Base-by-base conservation (phyloP, 306 rosid species). In the Lablab purpureus region DNA sequence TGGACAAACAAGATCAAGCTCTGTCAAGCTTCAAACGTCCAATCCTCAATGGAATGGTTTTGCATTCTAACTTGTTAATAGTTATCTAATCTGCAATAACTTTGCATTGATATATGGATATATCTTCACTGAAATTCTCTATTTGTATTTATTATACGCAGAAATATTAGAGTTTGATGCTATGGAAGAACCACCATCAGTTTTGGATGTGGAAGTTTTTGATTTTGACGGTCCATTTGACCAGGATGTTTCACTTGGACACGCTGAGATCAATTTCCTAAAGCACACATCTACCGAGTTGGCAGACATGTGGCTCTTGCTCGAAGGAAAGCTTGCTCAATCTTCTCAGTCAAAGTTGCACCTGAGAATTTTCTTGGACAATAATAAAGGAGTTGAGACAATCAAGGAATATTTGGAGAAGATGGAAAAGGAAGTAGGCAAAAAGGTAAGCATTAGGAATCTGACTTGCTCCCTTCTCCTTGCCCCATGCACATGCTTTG, bases 361-460 rank as follows among this genome's bases (percentile, higher is more conserved):
- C 74, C 83, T 95, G 85, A 91, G 99, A 83, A 89, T 92, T 67
- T 95, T 92, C 77, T 71, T 95, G 86, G 95, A 95, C 73, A 92
- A 95, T 32, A 77, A 84, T 15, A 93, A 90, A 28, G 99, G 97
- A 68, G 89, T 75, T n/a, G 97, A 91, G 86, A 87, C 89, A 50
- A 88, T 95, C 30, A 89, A 87, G 87, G 97, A 93, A 18, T 95
- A 92, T 74, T 86, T 95, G 87, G 88, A 82, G 67, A 95, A 87
- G 92, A 91, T 87, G 90, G 99, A 87, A 83, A 95, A 90, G 84
- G 99, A 95, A 88, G 98, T 95, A n/a, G 99, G 99, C 64, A 95
- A 88, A 87, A 92, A 90, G 91, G 99, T 91, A 71, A 73, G 71
- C 22, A 69, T 74, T 46, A 36, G 18, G 67, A 77, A 55, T 54